Conservation (phyloP, 176 grass and related monocot species). For the Musa troglodytarum region DNA sequence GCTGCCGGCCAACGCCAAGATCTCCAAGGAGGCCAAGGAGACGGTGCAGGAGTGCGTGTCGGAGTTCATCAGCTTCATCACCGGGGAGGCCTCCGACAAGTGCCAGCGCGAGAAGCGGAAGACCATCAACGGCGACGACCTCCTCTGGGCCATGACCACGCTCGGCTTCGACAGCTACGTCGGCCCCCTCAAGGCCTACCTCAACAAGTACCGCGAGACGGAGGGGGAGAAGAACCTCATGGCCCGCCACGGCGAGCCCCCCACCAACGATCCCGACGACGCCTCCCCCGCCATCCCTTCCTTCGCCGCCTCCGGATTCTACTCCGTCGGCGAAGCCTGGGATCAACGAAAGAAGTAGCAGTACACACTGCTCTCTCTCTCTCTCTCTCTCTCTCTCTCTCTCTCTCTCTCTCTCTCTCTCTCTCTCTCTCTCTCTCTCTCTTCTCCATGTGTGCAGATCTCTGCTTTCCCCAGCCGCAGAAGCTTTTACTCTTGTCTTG, state of each 20-base stretch:
- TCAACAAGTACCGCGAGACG: slow-evolving; percentile 56
- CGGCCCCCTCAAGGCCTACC: slow-evolving; percentile 55
- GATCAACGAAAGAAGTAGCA: background rate
- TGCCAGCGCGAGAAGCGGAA: slow-evolving; percentile 96
- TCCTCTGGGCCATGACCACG: slow-evolving; percentile 96
- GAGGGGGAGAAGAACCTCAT: slow-evolving; percentile 63
- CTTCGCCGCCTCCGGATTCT: background rate
- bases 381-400: no score
- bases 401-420: no score
- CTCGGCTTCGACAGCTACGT: slow-evolving; percentile 84
- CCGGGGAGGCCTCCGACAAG: slow-evolving; percentile 92
- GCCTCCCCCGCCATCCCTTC: background rate
- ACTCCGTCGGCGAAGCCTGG: background rate
- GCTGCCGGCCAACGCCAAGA: slow-evolving; percentile 83
- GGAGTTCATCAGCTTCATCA: slow-evolving; percentile 92
- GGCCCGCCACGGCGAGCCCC: background rate
- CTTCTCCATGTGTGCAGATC: background rate
- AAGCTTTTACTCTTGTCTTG: background rate
- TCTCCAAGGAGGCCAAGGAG: slow-evolving; percentile 83
- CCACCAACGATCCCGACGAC: slow-evolving; percentile 1
- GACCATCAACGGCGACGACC: slow-evolving; percentile 96
- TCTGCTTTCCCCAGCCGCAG: background rate
- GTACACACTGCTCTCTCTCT: no score
- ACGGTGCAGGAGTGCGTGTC: slow-evolving; percentile 95
- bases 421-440: no score